Evolutionary conservation across 768 basidiomycete genomes (phyloP).

Genomic region (Candolleomyces aberdarensis): DNA sequence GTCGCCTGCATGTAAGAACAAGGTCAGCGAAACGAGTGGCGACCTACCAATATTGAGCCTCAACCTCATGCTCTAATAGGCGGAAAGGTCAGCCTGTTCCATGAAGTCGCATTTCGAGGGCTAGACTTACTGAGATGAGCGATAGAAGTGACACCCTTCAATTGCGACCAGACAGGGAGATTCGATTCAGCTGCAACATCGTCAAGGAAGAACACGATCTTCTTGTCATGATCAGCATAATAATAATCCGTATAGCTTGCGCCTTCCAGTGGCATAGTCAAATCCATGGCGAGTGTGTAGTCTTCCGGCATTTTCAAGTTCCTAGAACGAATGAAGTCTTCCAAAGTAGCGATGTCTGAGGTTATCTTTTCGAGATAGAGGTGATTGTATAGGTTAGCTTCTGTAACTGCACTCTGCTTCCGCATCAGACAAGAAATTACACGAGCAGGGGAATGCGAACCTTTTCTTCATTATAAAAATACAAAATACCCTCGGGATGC

Average conservation of each 20-base stretch:
- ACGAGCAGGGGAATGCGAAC: slow-evolving; percentile 25
- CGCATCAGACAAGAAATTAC: not conserved
- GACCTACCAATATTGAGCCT: slow-evolving; percentile 39
- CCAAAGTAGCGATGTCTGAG: too few relatives aligned
- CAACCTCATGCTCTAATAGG: slow-evolving; percentile 32
- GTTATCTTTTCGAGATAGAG: too few relatives aligned
- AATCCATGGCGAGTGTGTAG: slow-evolving; percentile 26
- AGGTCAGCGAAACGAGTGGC: not conserved
- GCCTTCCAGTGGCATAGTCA: slow-evolving; percentile 27
- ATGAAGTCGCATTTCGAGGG: not conserved
- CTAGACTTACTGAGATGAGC: slow-evolving; percentile 38
- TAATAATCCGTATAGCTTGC: slow-evolving; percentile 24
- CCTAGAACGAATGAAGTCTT: too few relatives aligned
- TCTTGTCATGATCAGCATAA: slow-evolving; percentile 36
- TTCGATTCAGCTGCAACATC: too few relatives aligned
- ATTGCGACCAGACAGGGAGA: slow-evolving; percentile 15
- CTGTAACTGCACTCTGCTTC: slow-evolving; percentile 49
- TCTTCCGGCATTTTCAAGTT: too few relatives aligned
- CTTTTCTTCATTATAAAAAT: slow-evolving; percentile 47
- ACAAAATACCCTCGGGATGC: slow-evolving; percentile 65
- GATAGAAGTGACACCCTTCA: slow-evolving; percentile 33
- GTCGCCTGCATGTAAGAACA: not conserved
- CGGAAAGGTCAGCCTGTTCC: not conserved
- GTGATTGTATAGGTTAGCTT: slow-evolving; percentile 31
- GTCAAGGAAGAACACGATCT: slow-evolving; percentile 14